Conservation (phyloP, 2,329 filamentous ascomycete genomes). For the Microdochium paspali region DNA sequence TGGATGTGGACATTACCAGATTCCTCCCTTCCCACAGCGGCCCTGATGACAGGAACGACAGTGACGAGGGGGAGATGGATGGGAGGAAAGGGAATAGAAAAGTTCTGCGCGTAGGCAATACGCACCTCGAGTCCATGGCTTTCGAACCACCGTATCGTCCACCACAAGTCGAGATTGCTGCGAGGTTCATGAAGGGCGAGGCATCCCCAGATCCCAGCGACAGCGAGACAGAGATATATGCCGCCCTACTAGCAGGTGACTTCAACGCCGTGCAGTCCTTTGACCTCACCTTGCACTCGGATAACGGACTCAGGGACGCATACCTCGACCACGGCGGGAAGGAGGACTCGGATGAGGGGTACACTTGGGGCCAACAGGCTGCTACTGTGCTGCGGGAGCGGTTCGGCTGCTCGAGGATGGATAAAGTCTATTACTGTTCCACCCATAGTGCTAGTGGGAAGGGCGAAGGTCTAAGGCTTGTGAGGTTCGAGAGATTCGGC, state of each 20-base stretch:
- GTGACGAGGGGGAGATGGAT: no score
- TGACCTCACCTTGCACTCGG: constrained; percentile 32
- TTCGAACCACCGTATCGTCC: constrained; percentile 13
- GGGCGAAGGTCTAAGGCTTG: constrained; percentile 17
- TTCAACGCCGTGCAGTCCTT: constrained; percentile 46
- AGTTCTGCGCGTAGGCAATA: constrained; percentile 14
- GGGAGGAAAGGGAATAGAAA: not conserved
- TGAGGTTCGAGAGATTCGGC: constrained; percentile 32
- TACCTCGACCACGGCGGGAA: constrained; percentile 37
- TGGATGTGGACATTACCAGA: constrained; percentile 32
- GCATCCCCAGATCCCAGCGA: no score
- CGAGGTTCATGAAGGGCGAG: constrained; percentile 8
- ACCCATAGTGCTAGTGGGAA: no score
- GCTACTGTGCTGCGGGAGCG: constrained; percentile 22
- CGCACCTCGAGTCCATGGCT: constrained; percentile 19
- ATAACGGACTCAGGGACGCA: constrained; percentile 38
- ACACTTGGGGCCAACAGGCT: constrained; percentile 47
- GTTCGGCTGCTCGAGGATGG: constrained; percentile 41
- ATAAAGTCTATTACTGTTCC: constrained; percentile 36
- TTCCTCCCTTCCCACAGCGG: no score
- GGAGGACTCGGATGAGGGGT: constrained; percentile 35
- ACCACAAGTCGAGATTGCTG: constrained; percentile 11
- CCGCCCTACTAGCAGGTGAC: constrained; percentile 39
- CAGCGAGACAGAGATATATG: constrained; percentile 14
- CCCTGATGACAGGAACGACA: constrained; percentile 2